phyloP scores from a whole-genome alignment of 306 rosid species.

The Parietaria judaica region DNA sequence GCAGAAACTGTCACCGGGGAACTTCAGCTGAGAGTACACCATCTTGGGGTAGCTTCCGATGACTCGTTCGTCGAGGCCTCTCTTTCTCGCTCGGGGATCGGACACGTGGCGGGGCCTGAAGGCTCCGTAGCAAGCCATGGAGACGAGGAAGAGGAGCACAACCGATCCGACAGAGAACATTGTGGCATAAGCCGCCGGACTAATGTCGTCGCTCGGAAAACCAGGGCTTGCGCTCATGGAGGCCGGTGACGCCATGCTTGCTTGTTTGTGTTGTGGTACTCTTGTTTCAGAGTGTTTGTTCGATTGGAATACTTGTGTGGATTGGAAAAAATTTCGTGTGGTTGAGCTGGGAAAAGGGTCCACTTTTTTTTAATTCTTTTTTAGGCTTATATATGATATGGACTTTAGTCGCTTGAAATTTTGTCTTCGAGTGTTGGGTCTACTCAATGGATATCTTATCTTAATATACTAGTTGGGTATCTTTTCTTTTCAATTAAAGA shows the following conservation, averaged over 20 bases:
- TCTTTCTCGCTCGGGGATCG: not conserved
- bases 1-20: constrained; percentile 19
- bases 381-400: not conserved
- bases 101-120: not conserved
- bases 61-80: constrained; percentile 17
- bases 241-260: not conserved
- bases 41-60: constrained; percentile 24
- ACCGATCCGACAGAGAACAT: not conserved
- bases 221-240: too few relatives aligned
- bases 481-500: too few relatives aligned
- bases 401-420: not conserved
- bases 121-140: not conserved
- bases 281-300: not conserved
- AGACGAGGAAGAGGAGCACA: not conserved
- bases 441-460: too few relatives aligned
- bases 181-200: not conserved
- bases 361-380: not conserved
- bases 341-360: not conserved
- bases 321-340: not conserved
- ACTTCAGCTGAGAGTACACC: constrained; percentile 29
- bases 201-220: not conserved
- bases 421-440: too few relatives aligned
- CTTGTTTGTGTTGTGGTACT: not conserved
- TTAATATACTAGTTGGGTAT: too few relatives aligned
- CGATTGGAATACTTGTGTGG: not conserved